Evolutionary conservation across 2,329 filamentous ascomycete genomes (phyloP).

Genomic region (Cadophora luteo-olivacea): DNA sequence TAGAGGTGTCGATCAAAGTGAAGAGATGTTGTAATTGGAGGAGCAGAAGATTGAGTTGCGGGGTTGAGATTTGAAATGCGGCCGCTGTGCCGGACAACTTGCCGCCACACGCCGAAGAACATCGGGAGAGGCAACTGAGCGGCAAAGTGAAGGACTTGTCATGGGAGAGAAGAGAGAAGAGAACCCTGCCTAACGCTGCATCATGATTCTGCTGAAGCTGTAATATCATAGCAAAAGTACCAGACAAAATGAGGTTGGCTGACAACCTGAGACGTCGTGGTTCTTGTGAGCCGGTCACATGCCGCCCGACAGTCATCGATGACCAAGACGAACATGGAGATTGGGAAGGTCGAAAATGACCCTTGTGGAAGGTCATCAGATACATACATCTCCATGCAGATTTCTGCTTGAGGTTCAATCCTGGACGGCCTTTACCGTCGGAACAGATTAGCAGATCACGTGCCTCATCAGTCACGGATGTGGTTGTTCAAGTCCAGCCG

Average conservation of each 20-base stretch:
- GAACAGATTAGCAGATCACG: no score
- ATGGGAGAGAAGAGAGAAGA: not conserved
- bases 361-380: not conserved
- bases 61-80: not conserved
- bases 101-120: conserved; percentile 4
- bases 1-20: not conserved
- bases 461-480: no score
- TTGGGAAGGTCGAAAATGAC: not conserved
- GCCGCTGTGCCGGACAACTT: not conserved
- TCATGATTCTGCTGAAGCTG: not conserved
- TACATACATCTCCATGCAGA: not conserved
- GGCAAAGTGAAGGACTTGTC: not conserved
- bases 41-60: not conserved
- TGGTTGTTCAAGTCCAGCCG: not conserved
- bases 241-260: not conserved
- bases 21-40: not conserved
- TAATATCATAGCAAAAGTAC: not conserved
- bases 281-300: conserved; percentile 1
- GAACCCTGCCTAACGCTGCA: not conserved
- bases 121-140: not conserved
- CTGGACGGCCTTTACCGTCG: no score
- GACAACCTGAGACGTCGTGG: not conserved
- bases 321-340: not conserved
- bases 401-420: not conserved
- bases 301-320: not conserved